These are phyloP conservation scores for Psilocybe mexicana DNA, from an alignment of 1,284 basidiomycete genomes.

Conservation along the genomic window DNA sequence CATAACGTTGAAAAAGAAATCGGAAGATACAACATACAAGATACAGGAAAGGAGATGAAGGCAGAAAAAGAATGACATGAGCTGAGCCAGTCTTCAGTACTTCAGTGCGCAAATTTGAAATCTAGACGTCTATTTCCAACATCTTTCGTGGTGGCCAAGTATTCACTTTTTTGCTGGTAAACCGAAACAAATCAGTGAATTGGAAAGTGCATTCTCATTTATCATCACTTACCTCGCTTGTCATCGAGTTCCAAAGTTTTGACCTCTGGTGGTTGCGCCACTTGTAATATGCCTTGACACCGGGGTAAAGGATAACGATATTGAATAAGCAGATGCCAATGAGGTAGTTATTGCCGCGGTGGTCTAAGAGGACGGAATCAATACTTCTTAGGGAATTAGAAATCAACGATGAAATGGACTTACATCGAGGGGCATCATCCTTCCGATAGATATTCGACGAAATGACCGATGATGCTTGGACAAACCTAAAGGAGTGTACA, in stretches of 20 bases:
- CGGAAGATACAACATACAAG: too few species aligned
- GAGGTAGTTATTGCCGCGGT: slow-evolving; percentile 47
- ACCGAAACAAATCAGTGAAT: neutral
- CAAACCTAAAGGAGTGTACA: slow-evolving; percentile 32
- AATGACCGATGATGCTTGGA: slow-evolving; percentile 48
- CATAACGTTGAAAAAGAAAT: too few species aligned
- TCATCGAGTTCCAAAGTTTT: slow-evolving; percentile 54
- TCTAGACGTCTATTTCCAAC: slow-evolving; percentile 40
- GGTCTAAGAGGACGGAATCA: slow-evolving; percentile 34
- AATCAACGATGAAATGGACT: slow-evolving; percentile 12
- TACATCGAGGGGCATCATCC: slow-evolving; percentile 54
- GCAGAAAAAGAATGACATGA: neutral
- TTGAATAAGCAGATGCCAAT: slow-evolving; percentile 50
- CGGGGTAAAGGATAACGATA: slow-evolving; percentile 49
- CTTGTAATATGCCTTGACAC: slow-evolving; percentile 50
- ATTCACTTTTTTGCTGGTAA: slow-evolving; percentile 38
- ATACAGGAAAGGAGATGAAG: neutral
- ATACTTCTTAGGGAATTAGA: neutral
- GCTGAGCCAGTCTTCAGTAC: too few species aligned
- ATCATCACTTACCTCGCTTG: slow-evolving; percentile 37
- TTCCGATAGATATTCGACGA: slow-evolving; percentile 48
- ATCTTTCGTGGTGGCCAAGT: slow-evolving; percentile 28
- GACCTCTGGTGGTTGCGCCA: slow-evolving; percentile 51
- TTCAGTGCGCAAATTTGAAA: slow-evolving; percentile 42
- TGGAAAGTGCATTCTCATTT: neutral